Conservation (phyloP, 768 basidiomycete species). For the Xerocomellus dryophilus region DNA sequence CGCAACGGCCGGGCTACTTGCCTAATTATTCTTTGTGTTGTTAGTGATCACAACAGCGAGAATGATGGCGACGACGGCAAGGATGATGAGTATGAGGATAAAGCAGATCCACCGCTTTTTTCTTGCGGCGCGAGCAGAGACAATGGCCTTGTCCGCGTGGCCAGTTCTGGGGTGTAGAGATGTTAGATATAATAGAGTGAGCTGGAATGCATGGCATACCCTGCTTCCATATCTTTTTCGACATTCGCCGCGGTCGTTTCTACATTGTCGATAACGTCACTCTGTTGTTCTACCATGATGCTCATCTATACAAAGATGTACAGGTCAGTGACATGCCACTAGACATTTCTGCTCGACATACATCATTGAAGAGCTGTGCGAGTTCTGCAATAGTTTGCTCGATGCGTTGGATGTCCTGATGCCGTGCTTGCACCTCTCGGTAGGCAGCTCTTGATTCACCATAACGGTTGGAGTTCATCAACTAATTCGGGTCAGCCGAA, state of each 20-base stretch:
- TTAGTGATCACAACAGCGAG: constrained; percentile 54
- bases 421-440: constrained; percentile 94
- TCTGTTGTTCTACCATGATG: constrained; percentile 91
- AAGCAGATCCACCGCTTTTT: constrained; percentile 99
- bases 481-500: constrained; percentile 39
- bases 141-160: constrained; percentile 85
- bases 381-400: constrained; percentile 91
- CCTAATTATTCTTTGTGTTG: constrained; percentile 40
- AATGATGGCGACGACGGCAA: constrained; percentile 65
- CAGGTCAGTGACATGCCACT: constrained; percentile 1
- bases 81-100: constrained; percentile 61
- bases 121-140: constrained; percentile 81
- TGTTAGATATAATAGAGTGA: not conserved
- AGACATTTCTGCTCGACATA: constrained; percentile 34
- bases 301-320: constrained; percentile 63
- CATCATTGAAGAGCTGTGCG: constrained; percentile 94
- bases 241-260: constrained; percentile 72
- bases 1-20: not conserved
- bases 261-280: constrained; percentile 80
- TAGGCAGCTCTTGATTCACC: constrained; percentile 88
- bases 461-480: constrained; percentile 88
- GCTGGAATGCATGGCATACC: constrained; percentile 46
- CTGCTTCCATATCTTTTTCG: constrained; percentile 81
- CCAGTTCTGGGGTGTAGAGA: constrained; percentile 48
- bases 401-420: constrained; percentile 94